Base-by-base conservation (phyloP, 1,284 basidiomycete species). In the Chalciporus piperatoides region DNA sequence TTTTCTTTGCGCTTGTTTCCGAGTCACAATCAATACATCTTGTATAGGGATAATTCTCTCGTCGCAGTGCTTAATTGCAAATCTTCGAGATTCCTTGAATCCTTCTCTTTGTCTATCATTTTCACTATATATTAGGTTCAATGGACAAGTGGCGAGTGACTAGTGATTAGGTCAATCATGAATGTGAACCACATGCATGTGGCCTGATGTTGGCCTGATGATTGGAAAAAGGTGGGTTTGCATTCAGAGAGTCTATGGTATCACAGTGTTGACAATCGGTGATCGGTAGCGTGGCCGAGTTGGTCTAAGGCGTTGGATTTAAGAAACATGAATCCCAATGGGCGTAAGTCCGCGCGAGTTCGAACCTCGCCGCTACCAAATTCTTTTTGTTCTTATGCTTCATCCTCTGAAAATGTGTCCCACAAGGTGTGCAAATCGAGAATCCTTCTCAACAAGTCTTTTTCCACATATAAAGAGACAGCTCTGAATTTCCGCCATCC, bases 221-320 rank as follows among this genome's bases (percentile, higher is more conserved):
- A n/a, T n/a, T n/a, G n/a, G n/a, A n/a, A n/a, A n/a, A n/a, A 25
- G 25, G 7, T 25, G 25, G 24, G 6, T 6, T 25, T 6, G 8
- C 8, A 25, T 25, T 25, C 24, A 8, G 24, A 8, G 28, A 30
- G 30, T 19, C 14, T 33, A 57, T 56, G 0, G 15, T 2, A 3
- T 21, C 37, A 41, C 25, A 19, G 25, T 15, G 1, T 1, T 1
- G 15, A 0, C 1, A 3, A 0, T 51, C 52, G 50, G 24, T 46
- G 68, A 61, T 67, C 56, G 82, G 82, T 82, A 82, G 78, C 78
- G 80, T 84, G 82, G 81, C 81, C 81, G 82, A 84, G 82, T 82
- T 68, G 82, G 81, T 84, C 80, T 83, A 85, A 85, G 83, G 83
- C 81, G 83, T 84, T 83, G 82, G 83, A 84, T 83, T 85, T 85